phyloP scores from a whole-genome alignment of 257 asterid genomes.

The Solanum neorickii region DNA sequence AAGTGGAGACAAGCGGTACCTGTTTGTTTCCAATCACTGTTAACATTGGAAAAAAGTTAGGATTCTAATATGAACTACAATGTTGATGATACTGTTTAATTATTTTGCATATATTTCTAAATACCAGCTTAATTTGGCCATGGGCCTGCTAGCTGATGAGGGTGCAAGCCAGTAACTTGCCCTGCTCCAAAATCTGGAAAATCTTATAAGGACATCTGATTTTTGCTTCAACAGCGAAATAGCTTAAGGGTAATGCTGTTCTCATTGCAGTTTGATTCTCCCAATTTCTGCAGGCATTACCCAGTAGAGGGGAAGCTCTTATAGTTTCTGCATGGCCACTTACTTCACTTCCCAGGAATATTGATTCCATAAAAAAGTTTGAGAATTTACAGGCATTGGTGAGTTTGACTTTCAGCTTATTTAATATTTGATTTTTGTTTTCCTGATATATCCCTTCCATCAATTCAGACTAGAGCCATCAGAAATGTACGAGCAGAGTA shows the following conservation, averaged over 20 bases:
- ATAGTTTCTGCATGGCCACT: conserved; percentile 82
- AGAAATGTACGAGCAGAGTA: conserved; percentile 97
- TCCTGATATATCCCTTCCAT: background rate
- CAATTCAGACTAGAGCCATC: conserved; percentile 73
- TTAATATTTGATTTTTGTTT: background rate
- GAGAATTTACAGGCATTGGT: conserved; percentile 91
- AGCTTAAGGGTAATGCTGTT: background rate
- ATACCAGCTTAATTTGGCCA: background rate
- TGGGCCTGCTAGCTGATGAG: background rate
- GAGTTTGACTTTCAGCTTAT: conserved; percentile 3
- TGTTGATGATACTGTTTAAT: background rate
- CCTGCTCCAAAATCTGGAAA: background rate
- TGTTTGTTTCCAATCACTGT: background rate
- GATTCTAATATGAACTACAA: background rate
- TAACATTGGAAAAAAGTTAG: background rate
- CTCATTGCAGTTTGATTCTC: background rate
- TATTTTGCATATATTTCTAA: background rate
- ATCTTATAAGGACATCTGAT: background rate
- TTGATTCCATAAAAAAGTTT: conserved; percentile 61
- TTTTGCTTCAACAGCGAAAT: background rate
- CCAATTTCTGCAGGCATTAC: conserved; percentile 48
- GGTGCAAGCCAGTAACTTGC: background rate
- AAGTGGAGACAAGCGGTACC: background rate
- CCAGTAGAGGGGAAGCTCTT: conserved; percentile 69
- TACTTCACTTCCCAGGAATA: conserved; percentile 63